Conservation (phyloP, 2,329 filamentous ascomycete species). For the Aspergillus brunneoviolaceus region DNA sequence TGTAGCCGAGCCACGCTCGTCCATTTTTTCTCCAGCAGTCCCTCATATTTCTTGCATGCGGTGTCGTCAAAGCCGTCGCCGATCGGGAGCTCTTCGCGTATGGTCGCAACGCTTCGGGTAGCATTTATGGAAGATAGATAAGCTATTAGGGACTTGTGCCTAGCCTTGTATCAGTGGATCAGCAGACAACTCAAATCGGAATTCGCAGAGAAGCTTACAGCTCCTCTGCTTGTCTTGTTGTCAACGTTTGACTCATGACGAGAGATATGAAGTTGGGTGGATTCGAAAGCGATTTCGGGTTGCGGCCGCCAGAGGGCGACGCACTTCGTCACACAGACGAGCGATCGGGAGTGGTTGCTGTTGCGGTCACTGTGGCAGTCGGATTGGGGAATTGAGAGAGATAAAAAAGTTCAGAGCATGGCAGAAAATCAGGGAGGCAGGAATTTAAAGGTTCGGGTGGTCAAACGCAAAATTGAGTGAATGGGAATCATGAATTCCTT, state of each 20-base stretch:
- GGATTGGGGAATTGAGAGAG: not conserved
- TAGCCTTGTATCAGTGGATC: slow-evolving; percentile 40
- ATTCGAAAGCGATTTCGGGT: not conserved
- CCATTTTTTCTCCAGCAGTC: slow-evolving; percentile 96
- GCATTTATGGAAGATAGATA: slow-evolving; percentile 77
- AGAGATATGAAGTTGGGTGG: not conserved
- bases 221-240: slow-evolving; percentile 80
- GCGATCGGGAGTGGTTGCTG: not conserved
- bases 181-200: not conserved
- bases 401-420: not conserved
- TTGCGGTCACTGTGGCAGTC: slow-evolving; percentile 4
- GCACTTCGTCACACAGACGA: not conserved
- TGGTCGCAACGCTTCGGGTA: slow-evolving; percentile 64
- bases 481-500: not conserved
- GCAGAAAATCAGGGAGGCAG: not conserved
- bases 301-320: not conserved
- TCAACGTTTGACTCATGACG: slow-evolving; percentile 72
- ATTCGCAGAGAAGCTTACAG: slow-evolving; percentile 60
- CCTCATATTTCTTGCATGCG: slow-evolving; percentile 91
- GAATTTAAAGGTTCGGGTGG: not conserved
- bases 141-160: slow-evolving; percentile 90
- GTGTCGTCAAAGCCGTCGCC: slow-evolving; percentile 68
- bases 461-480: not conserved
- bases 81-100: slow-evolving; percentile 70
- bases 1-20: slow-evolving; percentile 91